Conservation (phyloP, 1,139 yeast species). For the Nakaseomyces bracarensis region DNA sequence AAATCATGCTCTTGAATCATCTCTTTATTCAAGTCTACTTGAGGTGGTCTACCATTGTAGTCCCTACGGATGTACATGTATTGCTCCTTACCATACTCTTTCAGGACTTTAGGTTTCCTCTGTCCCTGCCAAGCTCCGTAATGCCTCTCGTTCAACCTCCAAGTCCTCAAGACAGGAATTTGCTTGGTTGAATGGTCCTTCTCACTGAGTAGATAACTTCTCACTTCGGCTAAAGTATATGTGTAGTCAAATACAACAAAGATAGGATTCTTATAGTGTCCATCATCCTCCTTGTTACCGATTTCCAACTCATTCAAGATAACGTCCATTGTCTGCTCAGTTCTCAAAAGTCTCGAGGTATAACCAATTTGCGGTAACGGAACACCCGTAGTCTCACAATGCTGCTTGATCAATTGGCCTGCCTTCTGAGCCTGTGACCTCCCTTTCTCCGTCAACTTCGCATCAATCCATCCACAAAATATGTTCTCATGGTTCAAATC, state of each 20-base stretch:
- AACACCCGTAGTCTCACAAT: conserved; percentile 21
- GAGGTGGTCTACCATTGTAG: conserved; percentile 62
- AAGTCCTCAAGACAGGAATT: conserved; percentile 35
- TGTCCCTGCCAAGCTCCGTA: conserved; percentile 73
- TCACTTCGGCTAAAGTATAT: not conserved
- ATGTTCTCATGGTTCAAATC: conserved; percentile 61
- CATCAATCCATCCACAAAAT: conserved; percentile 84
- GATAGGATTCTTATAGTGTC: conserved; percentile 3
- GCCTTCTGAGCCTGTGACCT: conserved; percentile 53
- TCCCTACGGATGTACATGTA: conserved; percentile 64
- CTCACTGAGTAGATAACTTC: not conserved
- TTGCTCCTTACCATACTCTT: conserved; percentile 48
- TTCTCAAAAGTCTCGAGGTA: conserved; percentile 58
- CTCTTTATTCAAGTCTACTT: conserved; percentile 31
- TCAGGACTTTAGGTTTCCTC: conserved; percentile 45
- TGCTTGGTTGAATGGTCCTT: conserved; percentile 6
- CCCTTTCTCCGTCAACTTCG: conserved; percentile 54
- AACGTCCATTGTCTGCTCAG: conserved; percentile 58
- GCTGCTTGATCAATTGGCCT: conserved; percentile 41
- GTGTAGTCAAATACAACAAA: conserved; percentile 9
- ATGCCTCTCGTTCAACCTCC: conserved; percentile 75
- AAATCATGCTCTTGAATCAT: conserved; percentile 30
- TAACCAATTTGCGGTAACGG: conserved; percentile 46
- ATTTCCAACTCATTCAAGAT: conserved; percentile 31
- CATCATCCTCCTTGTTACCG: conserved; percentile 17